Evolutionary conservation across 2,329 filamentous ascomycete genomes (phyloP).

Genomic region (Colletotrichum sp.): DNA sequence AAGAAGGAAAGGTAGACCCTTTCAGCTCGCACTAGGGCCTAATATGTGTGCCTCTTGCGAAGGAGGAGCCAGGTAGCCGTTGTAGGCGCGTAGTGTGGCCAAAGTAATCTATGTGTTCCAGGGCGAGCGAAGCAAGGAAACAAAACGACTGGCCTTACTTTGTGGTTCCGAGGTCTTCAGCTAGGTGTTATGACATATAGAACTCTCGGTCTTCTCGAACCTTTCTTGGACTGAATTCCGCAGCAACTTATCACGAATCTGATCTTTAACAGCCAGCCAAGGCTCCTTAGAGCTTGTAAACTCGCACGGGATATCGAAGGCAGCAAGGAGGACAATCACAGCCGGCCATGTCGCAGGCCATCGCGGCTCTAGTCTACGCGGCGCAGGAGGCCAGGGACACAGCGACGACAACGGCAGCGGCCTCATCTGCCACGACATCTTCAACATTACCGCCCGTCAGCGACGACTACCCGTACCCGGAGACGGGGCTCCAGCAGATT

Average conservation of each 20-base stretch:
- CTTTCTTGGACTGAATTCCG: neutral
- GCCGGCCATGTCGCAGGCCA: constrained; percentile 1
- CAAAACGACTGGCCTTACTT: neutral
- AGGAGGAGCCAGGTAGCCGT: neutral
- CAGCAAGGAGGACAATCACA: neutral
- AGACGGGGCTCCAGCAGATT: constrained; percentile 2
- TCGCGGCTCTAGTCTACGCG: constrained; percentile 11
- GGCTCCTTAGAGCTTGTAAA: neutral
- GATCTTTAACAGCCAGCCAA: neutral
- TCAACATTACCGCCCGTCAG: neutral
- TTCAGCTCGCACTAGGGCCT: neutral
- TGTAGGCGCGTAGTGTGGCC: neutral
- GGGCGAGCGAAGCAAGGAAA: neutral
- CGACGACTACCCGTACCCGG: constrained; percentile 11
- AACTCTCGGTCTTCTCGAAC: neutral
- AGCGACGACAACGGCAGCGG: neutral
- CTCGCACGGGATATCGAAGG: neutral
- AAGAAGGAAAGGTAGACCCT: neutral
- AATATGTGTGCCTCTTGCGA: neutral
- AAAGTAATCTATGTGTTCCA: neutral
- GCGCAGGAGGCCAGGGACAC: neutral
- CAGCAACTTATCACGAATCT: neutral
- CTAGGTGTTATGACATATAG: neutral
- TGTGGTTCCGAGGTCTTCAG: neutral
- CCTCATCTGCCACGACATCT: neutral